Evolutionary conservation across 1,284 basidiomycete genomes (phyloP).

Genomic region (Calocybe gambosa): DNA sequence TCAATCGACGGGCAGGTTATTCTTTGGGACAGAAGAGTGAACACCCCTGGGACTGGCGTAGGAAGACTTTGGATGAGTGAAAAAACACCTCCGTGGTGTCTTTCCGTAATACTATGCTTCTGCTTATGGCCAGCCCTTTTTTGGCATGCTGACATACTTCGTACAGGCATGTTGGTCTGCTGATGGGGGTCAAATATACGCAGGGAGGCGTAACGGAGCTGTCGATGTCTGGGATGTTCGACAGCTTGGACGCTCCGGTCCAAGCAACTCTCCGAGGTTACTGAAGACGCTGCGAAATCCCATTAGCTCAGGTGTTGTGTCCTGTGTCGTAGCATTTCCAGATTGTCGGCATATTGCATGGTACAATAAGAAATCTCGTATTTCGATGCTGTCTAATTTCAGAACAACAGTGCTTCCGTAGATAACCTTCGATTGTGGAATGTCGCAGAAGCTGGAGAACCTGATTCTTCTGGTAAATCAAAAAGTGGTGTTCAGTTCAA

Average conservation of each 20-base stretch:
- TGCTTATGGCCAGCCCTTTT: slow-evolving; percentile 5
- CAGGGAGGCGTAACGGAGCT: slow-evolving; percentile 85
- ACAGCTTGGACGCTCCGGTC: slow-evolving; percentile 55
- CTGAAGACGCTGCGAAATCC: slow-evolving; percentile 84
- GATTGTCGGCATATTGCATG: slow-evolving; percentile 88
- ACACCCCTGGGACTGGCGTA: slow-evolving; percentile 61
- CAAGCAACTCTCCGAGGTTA: slow-evolving; percentile 59
- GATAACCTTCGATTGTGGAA: slow-evolving; percentile 97
- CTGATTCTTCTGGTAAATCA: slow-evolving; percentile 50
- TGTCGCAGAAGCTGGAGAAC: slow-evolving; percentile 68
- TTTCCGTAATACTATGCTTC: slow-evolving; percentile 56
- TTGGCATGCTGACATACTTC: slow-evolving; percentile 2
- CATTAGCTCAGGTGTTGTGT: slow-evolving; percentile 84
- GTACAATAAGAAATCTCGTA: slow-evolving; percentile 39
- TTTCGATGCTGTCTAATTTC: slow-evolving; percentile 5
- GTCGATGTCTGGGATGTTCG: slow-evolving; percentile 96
- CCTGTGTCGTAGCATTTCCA: slow-evolving; percentile 85
- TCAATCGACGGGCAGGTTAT: slow-evolving; percentile 92
- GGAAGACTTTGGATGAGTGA: slow-evolving; percentile 83
- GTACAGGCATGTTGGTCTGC: slow-evolving; percentile 89
- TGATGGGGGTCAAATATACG: slow-evolving; percentile 84
- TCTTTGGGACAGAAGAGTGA: slow-evolving; percentile 82
- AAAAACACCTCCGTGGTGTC: slow-evolving; percentile 93
- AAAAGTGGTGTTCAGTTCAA: slow-evolving; percentile 81
- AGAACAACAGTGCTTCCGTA: slow-evolving; percentile 65